Evolutionary conservation across 106 monocot species (phyloP), one percentile per base, ranked within the genome.

Genomic region (Allium sativum): DNA sequence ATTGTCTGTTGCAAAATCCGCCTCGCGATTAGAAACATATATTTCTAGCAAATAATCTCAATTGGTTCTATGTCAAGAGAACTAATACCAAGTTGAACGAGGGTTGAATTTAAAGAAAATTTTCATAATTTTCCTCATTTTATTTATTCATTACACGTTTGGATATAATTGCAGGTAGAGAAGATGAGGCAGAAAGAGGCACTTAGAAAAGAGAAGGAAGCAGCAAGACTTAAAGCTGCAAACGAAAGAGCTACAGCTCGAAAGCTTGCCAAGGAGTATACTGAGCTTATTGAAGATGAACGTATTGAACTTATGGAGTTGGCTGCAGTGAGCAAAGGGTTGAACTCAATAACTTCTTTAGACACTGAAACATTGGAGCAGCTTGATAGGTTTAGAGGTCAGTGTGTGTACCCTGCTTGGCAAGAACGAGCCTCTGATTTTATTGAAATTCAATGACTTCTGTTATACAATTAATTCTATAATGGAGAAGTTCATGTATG

Each of bases 271-370:
- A 84, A 64, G 52, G 96, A 92, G 67, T 92, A 82, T 68, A 91
- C 85, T 87, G 96, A 98, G 44, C 80, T 88, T 56, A 63, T 98
- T 55, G 96, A 98, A 67, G 96, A 98, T 83, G 96, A 98, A 45
- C 84, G 88, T 6, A 80, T 98, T 63, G 96, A 98, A 72, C 82
- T 98, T 48, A 91, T 98, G 96, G 96, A 98, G 61, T 66, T 98
- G 58, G 91, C 91, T 76, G 82, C 96, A 58, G 66, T 73, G 44
- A 79, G 74, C 48, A 98, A 91, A 70, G 87, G 82, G 42, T 76
- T 96, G 20, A 62, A 84, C 8, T 88, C 96, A 48, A 85, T 91
- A 74, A 65, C 84, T 40, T 44, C 75, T 64, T 84, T 98, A 13
- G 96, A 98, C 53, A 76, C 78, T 69, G 91, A 92, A 42, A 82